Percentiles rank a stretch among this genome's conserved stretches.
Conservation (phyloP, 2,329 filamentous ascomycete genomes). For the Claviceps sp. region DNA sequence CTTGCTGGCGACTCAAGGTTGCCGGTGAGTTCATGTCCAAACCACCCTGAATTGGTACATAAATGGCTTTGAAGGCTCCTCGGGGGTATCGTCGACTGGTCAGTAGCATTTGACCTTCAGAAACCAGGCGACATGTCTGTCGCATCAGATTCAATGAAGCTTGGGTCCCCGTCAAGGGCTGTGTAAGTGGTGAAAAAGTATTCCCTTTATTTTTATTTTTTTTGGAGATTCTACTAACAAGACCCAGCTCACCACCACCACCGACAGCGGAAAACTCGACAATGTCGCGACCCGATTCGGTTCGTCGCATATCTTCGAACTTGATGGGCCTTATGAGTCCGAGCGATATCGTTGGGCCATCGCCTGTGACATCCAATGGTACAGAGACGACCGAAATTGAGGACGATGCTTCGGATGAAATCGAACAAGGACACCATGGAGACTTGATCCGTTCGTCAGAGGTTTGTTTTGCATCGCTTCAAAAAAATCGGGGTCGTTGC, state of each 20-base stretch:
- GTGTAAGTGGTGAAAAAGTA: constrained; percentile 27
- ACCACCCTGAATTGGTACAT: constrained; percentile 3
- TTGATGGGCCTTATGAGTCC: constrained; percentile 46
- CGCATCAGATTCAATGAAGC: constrained; percentile 37
- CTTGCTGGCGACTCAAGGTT: neutral
- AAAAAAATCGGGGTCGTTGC: neutral
- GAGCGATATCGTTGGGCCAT: constrained; percentile 63
- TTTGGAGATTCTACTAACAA: constrained; percentile 5
- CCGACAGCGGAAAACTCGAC: constrained; percentile 26
- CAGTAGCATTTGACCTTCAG: constrained; percentile 25
- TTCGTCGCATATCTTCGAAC: constrained; percentile 33
- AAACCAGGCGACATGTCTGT: constrained; percentile 39
- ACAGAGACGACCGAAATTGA: constrained; percentile 77
- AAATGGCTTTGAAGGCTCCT: constrained; percentile 34
- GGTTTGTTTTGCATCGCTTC: constrained; percentile 10
- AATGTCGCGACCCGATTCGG: constrained; percentile 38
- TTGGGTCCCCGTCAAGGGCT: constrained; percentile 34
- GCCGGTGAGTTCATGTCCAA: neutral
- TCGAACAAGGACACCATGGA: constrained; percentile 20
- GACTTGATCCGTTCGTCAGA: constrained; percentile 15
- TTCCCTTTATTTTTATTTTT: neutral
- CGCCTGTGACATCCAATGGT: constrained; percentile 73
- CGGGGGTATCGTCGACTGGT: constrained; percentile 47
- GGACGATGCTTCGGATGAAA: constrained; percentile 56
- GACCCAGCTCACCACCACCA: constrained; percentile 22